Conservation (phyloP, 768 basidiomycete species). For the Boletus reticulatus region DNA sequence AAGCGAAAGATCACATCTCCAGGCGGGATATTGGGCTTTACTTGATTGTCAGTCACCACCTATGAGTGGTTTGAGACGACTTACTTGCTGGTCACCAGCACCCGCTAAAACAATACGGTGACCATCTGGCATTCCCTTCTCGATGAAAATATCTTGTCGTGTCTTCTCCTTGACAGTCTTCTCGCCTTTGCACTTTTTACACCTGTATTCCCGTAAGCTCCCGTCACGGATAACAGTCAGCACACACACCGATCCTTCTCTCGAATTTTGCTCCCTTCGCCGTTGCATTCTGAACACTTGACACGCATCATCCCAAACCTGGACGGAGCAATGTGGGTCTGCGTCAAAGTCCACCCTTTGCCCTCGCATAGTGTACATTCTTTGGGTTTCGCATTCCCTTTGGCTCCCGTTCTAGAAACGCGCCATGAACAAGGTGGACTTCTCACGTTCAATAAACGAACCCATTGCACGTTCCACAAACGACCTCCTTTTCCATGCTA, state of each 20-base stretch:
- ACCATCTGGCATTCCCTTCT: constrained; percentile 81
- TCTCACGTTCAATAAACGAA: constrained; percentile 27
- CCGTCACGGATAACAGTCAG: neutral
- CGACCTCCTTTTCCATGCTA: constrained; percentile 81
- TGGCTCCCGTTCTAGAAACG: constrained; percentile 68
- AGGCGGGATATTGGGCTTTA: constrained; percentile 80
- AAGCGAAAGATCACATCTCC: constrained; percentile 91
- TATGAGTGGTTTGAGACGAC: constrained; percentile 2
- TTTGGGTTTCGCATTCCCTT: constrained; percentile 81
- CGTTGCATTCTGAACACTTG: constrained; percentile 68
- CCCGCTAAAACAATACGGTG: constrained; percentile 88
- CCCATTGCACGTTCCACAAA: constrained; percentile 84
- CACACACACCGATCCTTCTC: constrained; percentile 76
- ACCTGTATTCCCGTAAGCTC: constrained; percentile 45
- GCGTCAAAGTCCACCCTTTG: constrained; percentile 69
- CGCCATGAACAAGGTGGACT: constrained; percentile 1
- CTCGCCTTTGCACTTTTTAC: constrained; percentile 93
- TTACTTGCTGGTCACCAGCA: constrained; percentile 87
- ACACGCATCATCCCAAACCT: constrained; percentile 50
- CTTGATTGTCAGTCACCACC: constrained; percentile 4
- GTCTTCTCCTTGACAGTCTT: constrained; percentile 86
- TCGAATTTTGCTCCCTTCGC: constrained; percentile 65
- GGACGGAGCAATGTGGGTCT: constrained; percentile 50
- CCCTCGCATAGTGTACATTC: constrained; percentile 80
- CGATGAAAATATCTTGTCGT: constrained; percentile 81